Conservation (phyloP, 2,329 filamentous ascomycete genomes). For the Alternaria ventricosa region DNA sequence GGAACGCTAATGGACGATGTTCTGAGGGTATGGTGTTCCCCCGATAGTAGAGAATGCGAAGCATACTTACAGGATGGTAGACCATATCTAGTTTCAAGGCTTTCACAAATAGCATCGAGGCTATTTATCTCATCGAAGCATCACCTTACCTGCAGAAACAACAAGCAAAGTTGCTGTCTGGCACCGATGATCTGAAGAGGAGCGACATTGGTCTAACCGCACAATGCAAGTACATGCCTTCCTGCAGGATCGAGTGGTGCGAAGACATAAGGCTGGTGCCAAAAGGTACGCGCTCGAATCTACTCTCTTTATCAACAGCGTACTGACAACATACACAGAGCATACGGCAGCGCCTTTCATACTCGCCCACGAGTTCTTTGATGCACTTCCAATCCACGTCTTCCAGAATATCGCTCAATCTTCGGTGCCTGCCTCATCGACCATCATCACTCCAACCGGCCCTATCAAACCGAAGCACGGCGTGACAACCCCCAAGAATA, state of each 20-base stretch:
- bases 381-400: slow-evolving; percentile 93
- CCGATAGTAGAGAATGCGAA: not conserved
- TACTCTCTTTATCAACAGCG: not conserved
- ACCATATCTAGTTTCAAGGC: slow-evolving; percentile 83
- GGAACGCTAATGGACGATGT: slow-evolving; percentile 98
- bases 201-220: slow-evolving; percentile 77
- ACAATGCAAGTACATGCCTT: slow-evolving; percentile 73
- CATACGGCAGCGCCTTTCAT: slow-evolving; percentile 84
- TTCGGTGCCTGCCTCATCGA: slow-evolving; percentile 46
- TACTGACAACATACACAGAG: slow-evolving; percentile 53
- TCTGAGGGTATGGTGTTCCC: slow-evolving; percentile 69
- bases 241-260: slow-evolving; percentile 82
- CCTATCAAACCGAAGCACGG: slow-evolving; percentile 52
- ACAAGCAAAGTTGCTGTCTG: slow-evolving; percentile 84
- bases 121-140: slow-evolving; percentile 95
- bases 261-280: slow-evolving; percentile 88
- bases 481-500: slow-evolving; percentile 44
- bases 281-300: slow-evolving; percentile 58
- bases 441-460: slow-evolving; percentile 58
- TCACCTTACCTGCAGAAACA: slow-evolving; percentile 77
- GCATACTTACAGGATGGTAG: slow-evolving; percentile 53
- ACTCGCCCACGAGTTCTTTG: slow-evolving; percentile 97
- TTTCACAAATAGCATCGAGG: slow-evolving; percentile 77
- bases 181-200: slow-evolving; percentile 70
- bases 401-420: slow-evolving; percentile 76